Conservation (phyloP, 2,329 filamentous ascomycete genomes). For the Neofusicoccum cordaticola region DNA sequence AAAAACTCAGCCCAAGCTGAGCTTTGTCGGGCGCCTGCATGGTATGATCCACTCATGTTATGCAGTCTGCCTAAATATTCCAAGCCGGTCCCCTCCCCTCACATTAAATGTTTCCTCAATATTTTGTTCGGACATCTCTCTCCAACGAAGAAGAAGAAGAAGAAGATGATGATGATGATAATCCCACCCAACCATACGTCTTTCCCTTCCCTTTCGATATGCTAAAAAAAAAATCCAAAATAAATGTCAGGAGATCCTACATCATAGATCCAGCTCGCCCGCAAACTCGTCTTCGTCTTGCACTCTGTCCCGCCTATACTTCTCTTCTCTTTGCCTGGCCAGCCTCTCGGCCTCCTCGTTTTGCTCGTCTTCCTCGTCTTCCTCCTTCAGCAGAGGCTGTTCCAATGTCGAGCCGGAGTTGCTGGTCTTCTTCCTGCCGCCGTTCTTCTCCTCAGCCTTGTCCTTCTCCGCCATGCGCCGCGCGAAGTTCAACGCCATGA, state of each 20-base stretch:
- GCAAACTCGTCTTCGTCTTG: slow-evolving; percentile 8
- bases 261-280: slow-evolving; percentile 8
- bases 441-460: background rate
- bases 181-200: background rate
- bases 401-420: background rate
- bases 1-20: too few species aligned
- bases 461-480: slow-evolving; percentile 14
- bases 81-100: background rate
- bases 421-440: background rate
- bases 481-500: slow-evolving; percentile 17
- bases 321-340: background rate
- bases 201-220: background rate
- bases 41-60: background rate
- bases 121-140: background rate
- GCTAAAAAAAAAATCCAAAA: background rate
- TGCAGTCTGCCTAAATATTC: background rate
- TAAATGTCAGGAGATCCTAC: background rate
- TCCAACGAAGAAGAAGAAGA: background rate
- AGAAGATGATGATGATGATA: too few species aligned
- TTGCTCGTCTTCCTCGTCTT: background rate
- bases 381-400: background rate
- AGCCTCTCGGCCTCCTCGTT: background rate
- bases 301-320: background rate
- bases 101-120: background rate
- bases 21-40: background rate